Evolutionary conservation across 306 rosid species (phyloP), one percentile per base, ranked within the genome.

Genomic region (Arachis hypogaea): DNA sequence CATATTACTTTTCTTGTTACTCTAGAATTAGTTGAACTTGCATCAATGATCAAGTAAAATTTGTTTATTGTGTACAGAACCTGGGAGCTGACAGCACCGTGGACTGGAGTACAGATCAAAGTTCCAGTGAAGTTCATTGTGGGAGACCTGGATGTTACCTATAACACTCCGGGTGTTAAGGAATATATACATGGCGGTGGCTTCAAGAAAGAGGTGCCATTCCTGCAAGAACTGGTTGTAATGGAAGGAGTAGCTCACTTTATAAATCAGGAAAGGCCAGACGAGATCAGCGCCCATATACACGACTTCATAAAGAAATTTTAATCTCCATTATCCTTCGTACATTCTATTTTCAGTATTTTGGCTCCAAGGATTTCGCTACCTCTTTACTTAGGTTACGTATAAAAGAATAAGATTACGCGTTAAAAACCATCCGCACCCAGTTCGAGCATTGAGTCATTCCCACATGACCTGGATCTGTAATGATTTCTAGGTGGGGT

Each of bases 61-160:
- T 66, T 63, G 33, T 62, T 40, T 50, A 72, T 47, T 83, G 51
- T 61, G 9, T 84, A 86, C 90, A 90, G 96, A 81, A 86, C 79
- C 68, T 90, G 96, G 96, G 96, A 90, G 75, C 82, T 90, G 41
- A 88, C 83, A 0, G 96, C 87, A 6, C 75, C 88, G 2, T 90
- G 95, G 95, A 85, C 92, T 7, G 81, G 86, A 29, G 82, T 59
- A 43, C 92, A 83, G 72, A 73, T 89, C 59, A 85, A 90, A 78
- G 91, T 88, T 22, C 96, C 96, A 0, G 86, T 79, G 2, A 90
- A 90, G 80, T 88, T 84, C 72, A 90, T 89, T 54, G 88, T 86
- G 68, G 94, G 94, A 43, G 94, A 86, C 44, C 76, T 81, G 36
- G 90, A 89, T 84, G 10, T 77, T 40, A 80, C 92, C 56, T 90